phyloP scores from a whole-genome alignment of 139 green algal species.

The Coccomyxa sp. region DNA sequence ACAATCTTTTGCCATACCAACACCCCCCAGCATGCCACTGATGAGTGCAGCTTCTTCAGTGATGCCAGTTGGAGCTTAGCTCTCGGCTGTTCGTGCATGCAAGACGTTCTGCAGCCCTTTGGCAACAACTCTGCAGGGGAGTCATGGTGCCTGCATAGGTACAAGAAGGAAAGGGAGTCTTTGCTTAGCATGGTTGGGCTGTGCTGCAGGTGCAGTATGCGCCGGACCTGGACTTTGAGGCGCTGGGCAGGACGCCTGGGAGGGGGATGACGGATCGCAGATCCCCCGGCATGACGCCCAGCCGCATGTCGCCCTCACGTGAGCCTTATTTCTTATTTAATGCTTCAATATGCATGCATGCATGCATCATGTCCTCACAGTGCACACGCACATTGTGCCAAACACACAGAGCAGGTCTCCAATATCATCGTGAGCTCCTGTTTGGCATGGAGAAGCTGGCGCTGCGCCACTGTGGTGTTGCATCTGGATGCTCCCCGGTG shows the following conservation, averaged over 20 bases:
- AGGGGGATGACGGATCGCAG: constrained; percentile 19
- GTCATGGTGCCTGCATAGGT: background rate
- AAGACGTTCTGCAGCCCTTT: too few species aligned
- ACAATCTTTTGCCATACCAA: background rate
- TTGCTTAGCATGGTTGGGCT: background rate
- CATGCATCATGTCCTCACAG: background rate
- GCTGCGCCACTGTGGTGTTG: background rate
- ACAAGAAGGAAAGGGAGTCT: background rate
- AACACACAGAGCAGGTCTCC: too few species aligned
- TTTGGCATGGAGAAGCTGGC: too few species aligned
- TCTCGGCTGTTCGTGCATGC: background rate
- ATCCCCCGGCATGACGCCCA: constrained; percentile 17
- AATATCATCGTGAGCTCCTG: too few species aligned
- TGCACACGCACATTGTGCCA: too few species aligned
- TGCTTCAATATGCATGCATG: background rate
- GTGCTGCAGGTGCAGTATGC: constrained; percentile 1
- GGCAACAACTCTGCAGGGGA: background rate
- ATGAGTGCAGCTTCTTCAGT: background rate
- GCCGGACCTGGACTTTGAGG: background rate
- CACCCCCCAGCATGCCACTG: background rate
- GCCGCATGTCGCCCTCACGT: constrained; percentile 41
- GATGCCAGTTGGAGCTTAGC: background rate
- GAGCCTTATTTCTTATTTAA: background rate
- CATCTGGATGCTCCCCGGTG: background rate
- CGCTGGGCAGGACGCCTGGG: background rate